Percentiles rank a stretch among this genome's conserved stretches.
These are phyloP conservation scores for Aciculoconidium aculeatum DNA, from an alignment of 805 yeast genomes.

Conservation along the genomic window DNA sequence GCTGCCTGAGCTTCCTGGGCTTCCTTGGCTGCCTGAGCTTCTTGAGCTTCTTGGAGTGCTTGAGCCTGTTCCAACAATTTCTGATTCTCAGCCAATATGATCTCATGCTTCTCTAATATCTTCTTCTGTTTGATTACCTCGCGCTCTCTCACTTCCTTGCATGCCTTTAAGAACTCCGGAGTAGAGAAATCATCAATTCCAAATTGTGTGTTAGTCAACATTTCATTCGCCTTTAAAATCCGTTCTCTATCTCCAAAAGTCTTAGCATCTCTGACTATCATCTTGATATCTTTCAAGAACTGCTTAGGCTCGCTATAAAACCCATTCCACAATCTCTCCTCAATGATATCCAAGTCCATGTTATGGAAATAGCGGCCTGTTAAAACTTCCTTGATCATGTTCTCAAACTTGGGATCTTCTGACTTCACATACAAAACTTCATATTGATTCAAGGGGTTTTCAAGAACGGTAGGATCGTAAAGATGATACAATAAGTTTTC, in stretches of 20 bases:
- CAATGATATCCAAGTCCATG: slow-evolving; percentile 91
- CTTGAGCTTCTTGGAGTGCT: slow-evolving; percentile 1
- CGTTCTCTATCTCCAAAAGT: slow-evolving; percentile 80
- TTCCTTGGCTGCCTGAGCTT: neutral
- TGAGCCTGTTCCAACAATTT: slow-evolving; percentile 11
- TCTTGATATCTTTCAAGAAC: slow-evolving; percentile 75
- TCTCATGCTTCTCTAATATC: slow-evolving; percentile 31
- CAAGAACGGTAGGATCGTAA: slow-evolving; percentile 55
- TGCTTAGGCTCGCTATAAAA: slow-evolving; percentile 90
- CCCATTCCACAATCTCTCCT: slow-evolving; percentile 96
- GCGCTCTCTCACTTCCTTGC: slow-evolving; percentile 65
- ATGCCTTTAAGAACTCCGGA: slow-evolving; percentile 68
- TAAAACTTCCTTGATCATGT: slow-evolving; percentile 74
- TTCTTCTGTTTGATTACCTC: slow-evolving; percentile 51
- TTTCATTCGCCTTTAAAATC: slow-evolving; percentile 76
- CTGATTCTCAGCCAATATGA: slow-evolving; percentile 20
- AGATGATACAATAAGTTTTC: slow-evolving; percentile 67
- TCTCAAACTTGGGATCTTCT: slow-evolving; percentile 42
- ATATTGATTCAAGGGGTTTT: slow-evolving; percentile 30
- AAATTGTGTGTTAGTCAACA: slow-evolving; percentile 94
- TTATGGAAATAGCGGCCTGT: slow-evolving; percentile 73
- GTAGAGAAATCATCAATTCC: slow-evolving; percentile 83
- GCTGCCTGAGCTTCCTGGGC: neutral
- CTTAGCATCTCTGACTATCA: slow-evolving; percentile 75
- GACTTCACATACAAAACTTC: slow-evolving; percentile 40